Base-by-base conservation (phyloP, 345 rosid genomes). In the Salix koriyanagi region DNA sequence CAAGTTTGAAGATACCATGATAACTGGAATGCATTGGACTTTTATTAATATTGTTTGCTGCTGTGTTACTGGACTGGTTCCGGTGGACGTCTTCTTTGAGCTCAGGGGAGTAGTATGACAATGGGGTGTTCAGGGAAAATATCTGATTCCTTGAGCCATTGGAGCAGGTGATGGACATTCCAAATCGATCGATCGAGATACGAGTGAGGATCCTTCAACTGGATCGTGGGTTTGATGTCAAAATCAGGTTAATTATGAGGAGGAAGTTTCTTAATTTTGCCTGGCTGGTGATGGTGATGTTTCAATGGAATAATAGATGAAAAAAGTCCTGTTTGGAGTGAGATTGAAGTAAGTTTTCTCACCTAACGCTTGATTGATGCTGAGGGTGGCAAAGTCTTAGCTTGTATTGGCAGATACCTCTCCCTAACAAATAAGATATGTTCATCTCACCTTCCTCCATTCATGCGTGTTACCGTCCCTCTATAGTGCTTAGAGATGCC, bases 381-480 rank as follows among this genome's bases (percentile, higher is more conserved):
- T 54, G 79, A 71, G 81, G 79, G 74, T 79, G 85, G 81, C 79
- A 62, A 82, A n/a, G 42, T 28, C 69, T 75, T 89, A 83, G 90
- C 92, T 86, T 87, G 88, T 82, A 65, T 58, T 85, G 48, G 76
- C 87, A 82, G 91, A 44, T 74, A 81, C 61, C 81, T 76, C 80
- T 71, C 69, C 12, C 65, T 76, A 8, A 9, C 25, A 69, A 70
- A 46, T 4, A 34, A 78, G 84, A 85, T 74, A 79, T 76, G 78
- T 75, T 71, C 78, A 74, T 76, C 76, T 79, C 85, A 87, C 86
- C 92, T 81, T 85, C 90, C 90, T 85, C 90, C 90, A 83, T 75
- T 4, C 92, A 87, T 89, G 76, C 70, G 28, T 32, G 64, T 65
- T 72, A 30, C 21, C 11, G 26, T 7, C 23, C 23, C 13, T 56